These are phyloP conservation scores for Clarkia xantiana DNA, from an alignment of 345 rosid genomes.

Conservation along the genomic window DNA sequence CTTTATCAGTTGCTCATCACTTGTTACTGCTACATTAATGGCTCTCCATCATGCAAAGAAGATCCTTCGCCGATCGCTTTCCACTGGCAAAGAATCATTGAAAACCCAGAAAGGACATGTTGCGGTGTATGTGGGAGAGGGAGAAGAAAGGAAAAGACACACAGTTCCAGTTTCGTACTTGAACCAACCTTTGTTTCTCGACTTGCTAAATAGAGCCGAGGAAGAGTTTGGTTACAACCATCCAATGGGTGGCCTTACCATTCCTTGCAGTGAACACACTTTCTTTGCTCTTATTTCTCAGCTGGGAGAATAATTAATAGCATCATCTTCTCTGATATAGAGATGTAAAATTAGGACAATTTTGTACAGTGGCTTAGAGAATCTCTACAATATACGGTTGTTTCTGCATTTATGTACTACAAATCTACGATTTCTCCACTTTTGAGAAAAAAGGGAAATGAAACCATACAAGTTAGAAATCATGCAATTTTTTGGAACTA, in stretches of 20 bases:
- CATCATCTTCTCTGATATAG: no score
- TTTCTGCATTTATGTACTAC: no score
- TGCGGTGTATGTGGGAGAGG: constrained; percentile 16
- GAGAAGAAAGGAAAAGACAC: constrained; percentile 17
- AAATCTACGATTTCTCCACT: no score
- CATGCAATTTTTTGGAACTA: no score
- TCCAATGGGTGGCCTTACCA: constrained; percentile 27
- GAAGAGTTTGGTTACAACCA: constrained; percentile 32
- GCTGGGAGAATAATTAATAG: neutral
- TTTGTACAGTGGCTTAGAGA: no score
- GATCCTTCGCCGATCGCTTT: neutral
- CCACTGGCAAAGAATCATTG: neutral
- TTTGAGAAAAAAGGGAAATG: no score
- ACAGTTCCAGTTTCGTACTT: constrained; percentile 25
- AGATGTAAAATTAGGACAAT: no score
- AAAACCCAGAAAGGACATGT: constrained; percentile 17
- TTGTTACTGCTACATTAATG: constrained; percentile 1
- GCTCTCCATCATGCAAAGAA: constrained; percentile 10
- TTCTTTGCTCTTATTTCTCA: constrained; percentile 14
- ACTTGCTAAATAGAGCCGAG: constrained; percentile 21
- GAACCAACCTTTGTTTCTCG: constrained; percentile 23
- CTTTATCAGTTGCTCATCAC: no score
- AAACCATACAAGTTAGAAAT: no score
- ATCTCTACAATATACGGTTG: no score
- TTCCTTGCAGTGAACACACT: constrained; percentile 27